Evolutionary conservation across 805 yeast species (phyloP).

Genomic region (Cyberlindnera japonica): DNA sequence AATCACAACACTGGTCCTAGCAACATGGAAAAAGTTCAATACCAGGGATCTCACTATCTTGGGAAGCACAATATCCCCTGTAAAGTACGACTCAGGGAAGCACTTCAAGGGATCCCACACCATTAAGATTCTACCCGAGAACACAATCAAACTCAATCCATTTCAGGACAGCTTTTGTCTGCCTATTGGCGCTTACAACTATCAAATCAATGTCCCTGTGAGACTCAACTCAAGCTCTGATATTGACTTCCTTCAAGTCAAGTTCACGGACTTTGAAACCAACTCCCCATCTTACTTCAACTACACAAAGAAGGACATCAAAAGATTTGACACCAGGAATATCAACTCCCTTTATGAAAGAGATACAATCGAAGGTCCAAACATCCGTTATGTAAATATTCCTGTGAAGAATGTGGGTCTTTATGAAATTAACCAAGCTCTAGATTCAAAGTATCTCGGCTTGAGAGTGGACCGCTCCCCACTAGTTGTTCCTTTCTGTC

Average conservation of each 20-base stretch:
- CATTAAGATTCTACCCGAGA: constrained; percentile 85
- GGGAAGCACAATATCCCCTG: constrained; percentile 40
- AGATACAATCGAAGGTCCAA: constrained; percentile 26
- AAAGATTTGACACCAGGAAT: constrained; percentile 29
- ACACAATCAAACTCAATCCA: constrained; percentile 82
- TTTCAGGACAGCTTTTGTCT: constrained; percentile 63
- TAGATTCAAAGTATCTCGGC: constrained; percentile 60
- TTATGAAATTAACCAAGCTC: constrained; percentile 66
- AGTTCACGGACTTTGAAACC: constrained; percentile 52
- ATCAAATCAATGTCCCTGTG: constrained; percentile 56
- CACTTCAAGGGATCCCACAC: constrained; percentile 86
- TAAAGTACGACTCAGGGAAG: constrained; percentile 26
- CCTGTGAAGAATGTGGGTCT: constrained; percentile 70
- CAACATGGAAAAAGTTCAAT: constrained; percentile 42
- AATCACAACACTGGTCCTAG: constrained; percentile 34
- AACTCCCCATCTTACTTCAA: constrained; percentile 45
- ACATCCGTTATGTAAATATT: constrained; percentile 56
- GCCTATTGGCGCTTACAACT: constrained; percentile 31
- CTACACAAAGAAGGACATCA: constrained; percentile 56
- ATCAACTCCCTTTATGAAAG: constrained; percentile 22
- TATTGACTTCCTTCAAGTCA: constrained; percentile 63
- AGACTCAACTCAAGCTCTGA: constrained; percentile 76
- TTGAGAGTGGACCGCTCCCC: constrained; percentile 60
- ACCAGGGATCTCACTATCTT: constrained; percentile 48
- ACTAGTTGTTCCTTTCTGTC: constrained; percentile 71